Evolutionary conservation across 352 stramenopile genomes (phyloP), one percentile per base, ranked within the genome.

Genomic region (Peronospora farinosa): DNA sequence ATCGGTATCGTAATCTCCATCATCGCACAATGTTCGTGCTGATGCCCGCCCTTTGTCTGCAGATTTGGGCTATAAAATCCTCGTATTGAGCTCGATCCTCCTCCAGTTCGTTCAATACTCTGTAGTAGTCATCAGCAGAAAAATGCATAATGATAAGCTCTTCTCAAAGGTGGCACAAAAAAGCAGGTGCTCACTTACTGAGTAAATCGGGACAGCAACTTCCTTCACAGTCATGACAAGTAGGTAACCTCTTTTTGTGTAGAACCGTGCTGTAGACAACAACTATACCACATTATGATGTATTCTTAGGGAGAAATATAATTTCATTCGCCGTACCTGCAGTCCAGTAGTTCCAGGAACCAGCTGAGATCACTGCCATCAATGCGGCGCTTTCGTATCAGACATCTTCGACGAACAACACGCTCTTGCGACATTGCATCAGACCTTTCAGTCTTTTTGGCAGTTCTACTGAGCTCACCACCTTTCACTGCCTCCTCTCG

Each of bases 41-140:
- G 57, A 60, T 33, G 48, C 44, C 1, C 44, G 51, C 12, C 76
- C 51, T 23, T 69, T 59, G 8, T 60, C 56, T 10, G 57, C 49
- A 48, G 85, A 84, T 21, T 21, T 84, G 65, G 8, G 59, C 56
- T 8, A 85, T 59, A 37, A 86, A 86, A 0, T 51, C 51, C 16
- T 85, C 63, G 42, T 88, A 86, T 46, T 88, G 74, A 13, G 66
- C 43, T 15, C 43, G 57, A 44, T 84, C 66, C 5, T 71, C 64
- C n/a, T 74, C 60, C 19, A 86, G 38, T 10, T 64, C 63, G 16
- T 64, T 53, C 10, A 86, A 54, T 2, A 66, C 73, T 33, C 74
- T 86, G 39, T 23, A 45, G 23, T 16, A 44, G 2, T 19, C 67
- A 2, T 33, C 6, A n/a, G n/a, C n/a, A 52, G 41, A 40, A 30